Evolutionary conservation across 106 monocot genomes (phyloP).

Genomic region (Cymbidium sinense): DNA sequence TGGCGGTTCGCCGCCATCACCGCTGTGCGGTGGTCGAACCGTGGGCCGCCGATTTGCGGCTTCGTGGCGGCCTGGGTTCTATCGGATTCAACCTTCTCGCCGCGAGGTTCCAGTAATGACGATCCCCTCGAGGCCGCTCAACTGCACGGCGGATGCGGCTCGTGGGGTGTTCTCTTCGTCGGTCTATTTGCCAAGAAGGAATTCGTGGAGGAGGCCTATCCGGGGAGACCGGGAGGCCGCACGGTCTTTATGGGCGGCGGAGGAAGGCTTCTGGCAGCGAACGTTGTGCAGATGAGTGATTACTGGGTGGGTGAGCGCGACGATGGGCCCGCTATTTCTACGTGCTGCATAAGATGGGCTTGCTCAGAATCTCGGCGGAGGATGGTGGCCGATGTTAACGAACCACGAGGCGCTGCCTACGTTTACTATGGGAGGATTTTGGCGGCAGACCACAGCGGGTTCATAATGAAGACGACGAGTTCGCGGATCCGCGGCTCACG

Average conservation of each 20-base stretch:
- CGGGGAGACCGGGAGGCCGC: constrained; percentile 9
- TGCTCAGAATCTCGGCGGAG: constrained; percentile 19
- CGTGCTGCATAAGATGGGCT: background rate
- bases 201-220: constrained; percentile 20
- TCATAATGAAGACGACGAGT: background rate
- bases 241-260: constrained; percentile 28
- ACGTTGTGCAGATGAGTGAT: constrained; percentile 20
- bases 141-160: constrained; percentile 22
- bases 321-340: constrained; percentile 21
- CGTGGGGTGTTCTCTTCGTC: constrained; percentile 21
- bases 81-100: constrained; percentile 19
- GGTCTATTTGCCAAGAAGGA: constrained; percentile 14
- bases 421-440: background rate
- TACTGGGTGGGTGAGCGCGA: constrained; percentile 15
- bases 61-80: constrained; percentile 21
- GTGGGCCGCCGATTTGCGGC: constrained; percentile 20
- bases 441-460: background rate
- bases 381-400: constrained; percentile 22
- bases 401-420: constrained; percentile 15
- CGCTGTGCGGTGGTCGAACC: constrained; percentile 19
- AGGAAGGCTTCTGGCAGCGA: constrained; percentile 12
- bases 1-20: constrained; percentile 24
- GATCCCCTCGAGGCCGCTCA: constrained; percentile 26
- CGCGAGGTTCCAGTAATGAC: constrained; percentile 14
- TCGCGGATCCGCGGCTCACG: background rate